Base-by-base conservation (phyloP, 805 yeast genomes). In the Metschnikowia henanensis region DNA sequence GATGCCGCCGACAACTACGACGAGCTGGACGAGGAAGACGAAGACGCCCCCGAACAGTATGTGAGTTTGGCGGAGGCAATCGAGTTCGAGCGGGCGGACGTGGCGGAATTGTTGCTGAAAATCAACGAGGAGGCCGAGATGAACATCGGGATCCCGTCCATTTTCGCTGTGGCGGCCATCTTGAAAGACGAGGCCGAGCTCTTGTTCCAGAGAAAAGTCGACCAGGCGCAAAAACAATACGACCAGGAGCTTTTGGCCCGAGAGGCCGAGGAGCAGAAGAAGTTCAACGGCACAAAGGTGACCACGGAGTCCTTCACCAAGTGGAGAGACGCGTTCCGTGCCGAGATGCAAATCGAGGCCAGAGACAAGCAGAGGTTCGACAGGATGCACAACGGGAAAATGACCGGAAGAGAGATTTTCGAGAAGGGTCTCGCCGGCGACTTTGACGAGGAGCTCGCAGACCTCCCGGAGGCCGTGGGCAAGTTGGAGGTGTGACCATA, bases 281-380 rank as follows among this genome's bases (percentile, higher is more conserved):
- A 94, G 65, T 92, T 92, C 66, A 72, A 75, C 31, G 99, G 99
- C 28, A 94, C 98, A 1, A 79, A 85, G 42, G 97, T 92, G 5
- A 92, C 97, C 1, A 66, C 63, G 13, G 95, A 87, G 53, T 73
- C 84, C n/a, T 92, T 79, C 61, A 59, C 61, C 2, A 72, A 62
- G 35, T 92, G 99, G 99, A 74, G 96, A 58, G 43, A 45, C 3
- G 70, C 65, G 40, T 91, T 94, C 64, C 75, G 95, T 45, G 68
- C 72, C 45, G 97, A 87, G 56, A 66, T 83, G 77, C 80, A 81
- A n/a, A 67, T 80, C 50, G 92, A 86, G 53, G 76, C 76, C 37
- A 71, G 81, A 51, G 75, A 79, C 43, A 65, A 64, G 28, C 68
- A 72, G 41, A 73, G 87, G 52, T 75, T 76, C 47, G 62, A 67